Conservation (phyloP, 1,284 basidiomycete species). For the Neotropicomus parvogracilis region DNA sequence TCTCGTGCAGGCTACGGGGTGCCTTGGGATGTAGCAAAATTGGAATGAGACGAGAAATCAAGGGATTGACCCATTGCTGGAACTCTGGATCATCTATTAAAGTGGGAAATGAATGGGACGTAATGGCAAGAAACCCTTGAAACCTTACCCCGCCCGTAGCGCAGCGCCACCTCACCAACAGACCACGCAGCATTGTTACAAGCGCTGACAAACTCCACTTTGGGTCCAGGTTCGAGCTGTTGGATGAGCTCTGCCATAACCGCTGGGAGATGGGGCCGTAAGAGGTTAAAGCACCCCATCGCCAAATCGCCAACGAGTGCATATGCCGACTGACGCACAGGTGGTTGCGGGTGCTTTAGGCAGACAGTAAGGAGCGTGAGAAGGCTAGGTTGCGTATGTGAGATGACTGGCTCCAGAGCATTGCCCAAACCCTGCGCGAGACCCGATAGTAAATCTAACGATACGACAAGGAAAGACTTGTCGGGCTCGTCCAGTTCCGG, state of each 20-base stretch:
- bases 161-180: slow-evolving; percentile 92
- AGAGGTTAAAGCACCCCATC: slow-evolving; percentile 87
- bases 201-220: slow-evolving; percentile 90
- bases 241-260: slow-evolving; percentile 89
- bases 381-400: slow-evolving; percentile 67
- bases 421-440: slow-evolving; percentile 91
- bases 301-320: slow-evolving; percentile 97
- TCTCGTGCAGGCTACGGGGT: slow-evolving; percentile 93
- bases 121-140: slow-evolving; percentile 1
- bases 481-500: slow-evolving; percentile 91
- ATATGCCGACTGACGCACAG: slow-evolving; percentile 95
- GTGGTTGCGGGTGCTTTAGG: slow-evolving; percentile 90
- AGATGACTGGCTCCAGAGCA: slow-evolving; percentile 70
- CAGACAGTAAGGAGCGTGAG: slow-evolving; percentile 80
- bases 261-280: slow-evolving; percentile 80
- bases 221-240: slow-evolving; percentile 89
- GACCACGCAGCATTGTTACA: slow-evolving; percentile 99
- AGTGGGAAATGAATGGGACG: slow-evolving; percentile 3
- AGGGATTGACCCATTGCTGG: slow-evolving; percentile 81
- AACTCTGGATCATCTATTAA: slow-evolving; percentile 72
- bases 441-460: slow-evolving; percentile 92
- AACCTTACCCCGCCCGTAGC: slow-evolving; percentile 69
- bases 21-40: slow-evolving; percentile 91
- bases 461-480: slow-evolving; percentile 94
- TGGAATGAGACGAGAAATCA: slow-evolving; percentile 88